Percentiles rank a stretch among this genome's conserved stretches.
Evolutionary conservation across 106 monocot genomes (phyloP).

Genomic region (Vanilla planifolia): DNA sequence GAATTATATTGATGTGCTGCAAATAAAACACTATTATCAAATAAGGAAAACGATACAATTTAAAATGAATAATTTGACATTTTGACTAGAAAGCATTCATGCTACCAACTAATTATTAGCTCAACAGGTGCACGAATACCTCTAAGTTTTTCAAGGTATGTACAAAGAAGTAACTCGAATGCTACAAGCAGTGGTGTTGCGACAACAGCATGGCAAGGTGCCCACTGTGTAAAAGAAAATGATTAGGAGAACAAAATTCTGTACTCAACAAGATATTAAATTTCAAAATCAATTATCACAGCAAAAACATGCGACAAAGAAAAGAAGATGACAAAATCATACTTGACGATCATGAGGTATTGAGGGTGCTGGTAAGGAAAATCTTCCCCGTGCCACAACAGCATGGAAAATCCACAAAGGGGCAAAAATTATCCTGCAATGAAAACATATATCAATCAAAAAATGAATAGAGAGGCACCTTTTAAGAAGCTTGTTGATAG

Average conservation of each 20-base stretch:
- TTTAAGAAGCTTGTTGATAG: too few species aligned
- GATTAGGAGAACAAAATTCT: background rate
- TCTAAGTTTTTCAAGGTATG: conserved; percentile 59
- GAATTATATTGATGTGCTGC: conserved; percentile 38
- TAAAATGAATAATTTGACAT: background rate
- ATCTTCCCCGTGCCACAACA: conserved; percentile 76
- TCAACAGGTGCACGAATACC: conserved; percentile 34
- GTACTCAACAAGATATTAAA: background rate
- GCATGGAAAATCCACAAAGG: conserved; percentile 92
- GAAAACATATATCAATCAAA: background rate
- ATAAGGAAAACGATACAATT: conserved; percentile 4
- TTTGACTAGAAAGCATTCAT: background rate
- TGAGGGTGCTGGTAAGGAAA: conserved; percentile 94
- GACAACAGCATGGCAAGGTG: conserved; percentile 89
- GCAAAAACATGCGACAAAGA: background rate
- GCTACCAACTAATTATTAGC: background rate
- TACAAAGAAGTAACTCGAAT: conserved; percentile 94
- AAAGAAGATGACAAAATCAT: conserved; percentile 19
- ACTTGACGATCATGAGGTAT: conserved; percentile 94
- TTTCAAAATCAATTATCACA: background rate
- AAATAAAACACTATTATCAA: conserved; percentile 2
- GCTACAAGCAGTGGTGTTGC: conserved; percentile 83
- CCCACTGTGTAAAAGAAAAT: conserved; percentile 48
- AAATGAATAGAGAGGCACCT: too few species aligned
- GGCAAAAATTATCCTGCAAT: conserved; percentile 62